Conservation (phyloP, 495 filamentous ascomycete species). For the Xylaria sp. region DNA sequence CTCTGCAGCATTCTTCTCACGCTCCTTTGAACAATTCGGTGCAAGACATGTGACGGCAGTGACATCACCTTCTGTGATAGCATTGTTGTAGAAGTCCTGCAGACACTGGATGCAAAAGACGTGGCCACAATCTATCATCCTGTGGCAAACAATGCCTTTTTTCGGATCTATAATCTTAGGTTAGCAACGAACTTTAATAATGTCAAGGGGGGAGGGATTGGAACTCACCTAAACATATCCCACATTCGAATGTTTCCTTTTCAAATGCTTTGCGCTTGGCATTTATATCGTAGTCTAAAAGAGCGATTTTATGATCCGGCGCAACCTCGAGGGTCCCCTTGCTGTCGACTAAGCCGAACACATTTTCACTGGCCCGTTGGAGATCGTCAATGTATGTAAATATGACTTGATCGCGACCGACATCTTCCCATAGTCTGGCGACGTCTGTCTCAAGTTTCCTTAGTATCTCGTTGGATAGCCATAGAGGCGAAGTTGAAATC, state of each 20-base stretch:
- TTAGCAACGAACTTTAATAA: constrained; percentile 35
- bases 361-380: constrained; percentile 77
- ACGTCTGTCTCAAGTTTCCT: constrained; percentile 66
- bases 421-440: constrained; percentile 78
- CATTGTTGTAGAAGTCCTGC: constrained; percentile 85
- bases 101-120: constrained; percentile 89
- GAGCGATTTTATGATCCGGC: constrained; percentile 67
- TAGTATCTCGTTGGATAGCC: constrained; percentile 70
- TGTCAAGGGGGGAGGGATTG: not conserved
- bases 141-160: constrained; percentile 83
- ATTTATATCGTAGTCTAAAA: constrained; percentile 81
- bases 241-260: constrained; percentile 86
- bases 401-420: constrained; percentile 76
- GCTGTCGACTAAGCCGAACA: constrained; percentile 72
- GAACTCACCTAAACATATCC: constrained; percentile 73
- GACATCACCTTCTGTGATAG: constrained; percentile 86
- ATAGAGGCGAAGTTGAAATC: constrained; percentile 70
- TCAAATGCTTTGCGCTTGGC: constrained; percentile 78
- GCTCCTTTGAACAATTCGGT: constrained; percentile 75
- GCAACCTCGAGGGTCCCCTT: constrained; percentile 61
- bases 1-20: constrained; percentile 41
- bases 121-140: constrained; percentile 79
- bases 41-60: constrained; percentile 76
- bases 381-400: constrained; percentile 88
- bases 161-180: constrained; percentile 72